Conservation (phyloP, 108 stramenopile genomes). For the Pseudonitzschia delicatissima region DNA sequence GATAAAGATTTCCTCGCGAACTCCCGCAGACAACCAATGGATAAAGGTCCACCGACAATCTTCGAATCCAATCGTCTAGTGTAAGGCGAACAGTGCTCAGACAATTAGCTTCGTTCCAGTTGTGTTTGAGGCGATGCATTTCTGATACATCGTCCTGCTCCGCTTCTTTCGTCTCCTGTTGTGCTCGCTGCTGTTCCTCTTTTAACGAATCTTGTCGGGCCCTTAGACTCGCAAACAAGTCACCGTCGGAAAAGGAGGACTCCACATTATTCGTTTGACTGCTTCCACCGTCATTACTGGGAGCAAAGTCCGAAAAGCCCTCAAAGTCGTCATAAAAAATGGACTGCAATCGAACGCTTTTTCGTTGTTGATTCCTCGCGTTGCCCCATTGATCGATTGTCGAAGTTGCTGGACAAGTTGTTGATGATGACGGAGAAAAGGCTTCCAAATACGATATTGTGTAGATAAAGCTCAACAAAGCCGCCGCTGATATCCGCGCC, state of each 20-base stretch:
- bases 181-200: conserved; percentile 7
- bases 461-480: background rate
- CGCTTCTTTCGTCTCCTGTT: background rate
- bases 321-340: conserved; percentile 35
- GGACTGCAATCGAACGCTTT: background rate
- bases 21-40: conserved; percentile 68
- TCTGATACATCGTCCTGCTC: conserved; percentile 8
- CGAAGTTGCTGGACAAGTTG: background rate
- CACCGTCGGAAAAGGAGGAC: background rate
- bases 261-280: background rate
- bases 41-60: conserved; percentile 61
- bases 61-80: conserved; percentile 66
- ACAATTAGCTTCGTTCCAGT: conserved; percentile 39
- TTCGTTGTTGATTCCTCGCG: background rate
- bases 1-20: conserved; percentile 50
- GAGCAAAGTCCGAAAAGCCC: conserved; percentile 2
- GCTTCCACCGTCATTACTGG: background rate
- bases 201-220: conserved; percentile 17
- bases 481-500: background rate
- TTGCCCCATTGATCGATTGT: background rate
- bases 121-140: background rate
- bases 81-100: conserved; percentile 22
- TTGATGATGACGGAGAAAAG: conserved; percentile 1
- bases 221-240: conserved; percentile 21
- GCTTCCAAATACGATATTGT: background rate